A percentile compares a stretch with the other conserved stretches of the same genome.
phyloP scores from a whole-genome alignment of 2,329 filamentous ascomycete genomes.

The Thelonectria olida region DNA sequence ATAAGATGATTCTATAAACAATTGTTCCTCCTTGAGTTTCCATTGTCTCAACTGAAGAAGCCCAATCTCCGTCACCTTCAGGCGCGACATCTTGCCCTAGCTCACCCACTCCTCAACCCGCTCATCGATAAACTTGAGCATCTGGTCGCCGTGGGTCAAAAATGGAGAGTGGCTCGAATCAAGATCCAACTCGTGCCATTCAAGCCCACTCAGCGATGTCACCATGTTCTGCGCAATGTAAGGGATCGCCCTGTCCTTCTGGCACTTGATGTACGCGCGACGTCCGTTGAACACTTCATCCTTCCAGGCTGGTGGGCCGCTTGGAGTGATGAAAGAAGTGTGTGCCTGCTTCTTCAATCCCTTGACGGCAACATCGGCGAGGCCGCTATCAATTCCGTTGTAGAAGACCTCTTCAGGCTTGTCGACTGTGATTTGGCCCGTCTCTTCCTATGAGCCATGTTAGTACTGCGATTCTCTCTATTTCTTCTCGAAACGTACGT shows the following conservation, averaged over 20 bases:
- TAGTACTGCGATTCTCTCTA: not conserved
- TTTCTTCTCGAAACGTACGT: not conserved
- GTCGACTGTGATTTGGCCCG: not conserved
- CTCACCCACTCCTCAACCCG: not conserved
- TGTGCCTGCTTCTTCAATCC: slow-evolving; percentile 7
- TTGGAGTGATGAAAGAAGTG: slow-evolving; percentile 5
- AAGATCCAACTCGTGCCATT: slow-evolving; percentile 16
- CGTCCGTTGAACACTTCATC: slow-evolving; percentile 21
- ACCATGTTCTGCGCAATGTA: slow-evolving; percentile 11
- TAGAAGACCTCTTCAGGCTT: slow-evolving; percentile 57
- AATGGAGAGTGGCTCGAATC: slow-evolving; percentile 24
- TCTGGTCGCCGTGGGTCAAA: slow-evolving; percentile 1
- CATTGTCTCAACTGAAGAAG: not conserved
- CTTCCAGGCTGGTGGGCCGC: slow-evolving; percentile 14
- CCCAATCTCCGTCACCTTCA: not conserved
- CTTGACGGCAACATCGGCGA: not conserved
- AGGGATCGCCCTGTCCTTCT: slow-evolving; percentile 12
- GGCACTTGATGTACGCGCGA: slow-evolving; percentile 20
- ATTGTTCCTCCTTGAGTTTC: too few species aligned
- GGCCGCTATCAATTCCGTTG: not conserved
- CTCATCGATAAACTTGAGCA: slow-evolving; percentile 15
- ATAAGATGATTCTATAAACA: too few species aligned
- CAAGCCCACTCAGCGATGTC: not conserved
- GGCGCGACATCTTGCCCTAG: too few species aligned
- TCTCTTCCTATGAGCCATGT: not conserved